Conservation (phyloP, 2,329 filamentous ascomycete species). For the Fusarium hainanense region DNA sequence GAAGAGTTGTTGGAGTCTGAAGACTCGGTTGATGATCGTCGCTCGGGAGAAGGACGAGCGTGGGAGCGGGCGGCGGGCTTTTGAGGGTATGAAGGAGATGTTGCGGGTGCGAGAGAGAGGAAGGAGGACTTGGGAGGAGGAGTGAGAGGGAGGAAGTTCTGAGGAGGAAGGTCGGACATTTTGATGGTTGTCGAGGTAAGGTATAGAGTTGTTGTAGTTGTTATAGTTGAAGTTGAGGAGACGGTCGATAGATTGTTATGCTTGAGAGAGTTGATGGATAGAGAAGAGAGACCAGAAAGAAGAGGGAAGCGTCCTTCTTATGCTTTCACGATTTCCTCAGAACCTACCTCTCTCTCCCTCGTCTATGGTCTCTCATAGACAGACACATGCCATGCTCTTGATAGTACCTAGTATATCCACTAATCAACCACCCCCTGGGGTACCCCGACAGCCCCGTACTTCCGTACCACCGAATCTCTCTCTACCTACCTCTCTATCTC, state of each 20-base stretch:
- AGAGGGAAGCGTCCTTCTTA: conserved; percentile 47
- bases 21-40: conserved; percentile 61
- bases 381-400: conserved; percentile 13
- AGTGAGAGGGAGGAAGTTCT: conserved; percentile 45
- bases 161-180: conserved; percentile 44
- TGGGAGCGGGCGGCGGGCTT: conserved; percentile 49
- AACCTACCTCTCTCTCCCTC: conserved; percentile 14
- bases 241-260: conserved; percentile 33
- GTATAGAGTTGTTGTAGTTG: conserved; percentile 20
- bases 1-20: conserved; percentile 48
- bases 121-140: conserved; percentile 53
- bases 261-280: conserved; percentile 31
- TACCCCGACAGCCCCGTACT: conserved; percentile 15
- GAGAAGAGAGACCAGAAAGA: conserved; percentile 17
- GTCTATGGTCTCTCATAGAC: conserved; percentile 5
- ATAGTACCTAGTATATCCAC: conserved; percentile 2
- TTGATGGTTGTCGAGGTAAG: conserved; percentile 4
- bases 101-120: conserved; percentile 68
- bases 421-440: conserved; percentile 17
- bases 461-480: conserved; percentile 39
- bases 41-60: conserved; percentile 41
- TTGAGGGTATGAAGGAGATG: conserved; percentile 66
- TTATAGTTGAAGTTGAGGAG: conserved; percentile 42
- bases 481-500: background rate
- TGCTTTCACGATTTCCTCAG: conserved; percentile 31